Evolutionary conservation across 2,329 filamentous ascomycete species (phyloP).

Genomic region (Thermochaetoides dissita): DNA sequence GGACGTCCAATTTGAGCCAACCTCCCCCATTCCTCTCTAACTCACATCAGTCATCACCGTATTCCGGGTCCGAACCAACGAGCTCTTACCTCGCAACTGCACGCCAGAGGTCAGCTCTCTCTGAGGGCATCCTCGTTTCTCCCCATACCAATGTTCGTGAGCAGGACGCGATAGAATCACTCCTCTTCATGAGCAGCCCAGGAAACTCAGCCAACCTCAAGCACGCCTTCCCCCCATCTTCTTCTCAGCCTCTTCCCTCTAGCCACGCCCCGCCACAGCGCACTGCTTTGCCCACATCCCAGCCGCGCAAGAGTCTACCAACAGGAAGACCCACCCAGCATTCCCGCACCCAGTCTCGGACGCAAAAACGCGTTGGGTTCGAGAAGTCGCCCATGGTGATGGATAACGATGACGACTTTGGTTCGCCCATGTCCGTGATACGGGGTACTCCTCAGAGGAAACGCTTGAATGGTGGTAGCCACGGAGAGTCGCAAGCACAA

Average conservation of each 20-base stretch:
- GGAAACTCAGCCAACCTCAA: constrained; percentile 54
- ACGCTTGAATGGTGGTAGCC: no score
- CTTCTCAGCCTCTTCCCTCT: constrained; percentile 22
- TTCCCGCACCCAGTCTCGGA: constrained; percentile 17
- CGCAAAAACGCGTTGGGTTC: constrained; percentile 32
- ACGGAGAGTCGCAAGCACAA: constrained; percentile 12
- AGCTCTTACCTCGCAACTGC: constrained; percentile 27
- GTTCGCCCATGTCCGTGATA: constrained; percentile 19
- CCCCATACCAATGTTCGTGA: constrained; percentile 58
- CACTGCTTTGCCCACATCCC: constrained; percentile 32
- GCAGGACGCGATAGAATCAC: constrained; percentile 66
- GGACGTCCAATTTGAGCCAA: constrained; percentile 36
- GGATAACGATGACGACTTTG: constrained; percentile 29
- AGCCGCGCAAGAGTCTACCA: constrained; percentile 38
- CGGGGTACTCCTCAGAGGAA: constrained; percentile 19
- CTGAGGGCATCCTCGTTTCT: constrained; percentile 47
- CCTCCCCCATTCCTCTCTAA: constrained; percentile 36
- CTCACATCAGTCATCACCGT: constrained; percentile 32
- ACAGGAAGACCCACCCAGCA: constrained; percentile 27
- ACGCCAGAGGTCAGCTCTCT: constrained; percentile 24
- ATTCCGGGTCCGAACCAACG: constrained; percentile 18
- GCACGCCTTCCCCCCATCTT: constrained; percentile 34
- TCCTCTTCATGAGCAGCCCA: constrained; percentile 71
- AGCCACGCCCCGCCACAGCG: constrained; percentile 17
- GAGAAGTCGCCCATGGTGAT: constrained; percentile 35